Conservation (phyloP, 2,329 filamentous ascomycete genomes). For the Xylaria multiplex region DNA sequence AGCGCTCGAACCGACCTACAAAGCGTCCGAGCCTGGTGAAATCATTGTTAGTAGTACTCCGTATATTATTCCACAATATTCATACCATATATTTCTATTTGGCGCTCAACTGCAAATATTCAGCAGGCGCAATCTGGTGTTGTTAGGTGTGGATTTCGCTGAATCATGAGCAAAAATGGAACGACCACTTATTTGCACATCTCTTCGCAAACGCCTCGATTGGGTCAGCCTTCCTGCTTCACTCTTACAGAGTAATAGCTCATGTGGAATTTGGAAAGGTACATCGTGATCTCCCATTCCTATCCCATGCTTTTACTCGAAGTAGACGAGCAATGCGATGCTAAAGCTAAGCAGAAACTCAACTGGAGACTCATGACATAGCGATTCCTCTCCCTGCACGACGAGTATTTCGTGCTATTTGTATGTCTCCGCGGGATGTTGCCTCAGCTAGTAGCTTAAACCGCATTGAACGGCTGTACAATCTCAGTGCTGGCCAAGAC, state of each 20-base stretch:
- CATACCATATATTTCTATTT: too few relatives aligned
- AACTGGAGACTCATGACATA: slow-evolving; percentile 58
- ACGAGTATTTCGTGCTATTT: slow-evolving; percentile 52
- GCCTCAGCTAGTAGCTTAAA: slow-evolving; percentile 43
- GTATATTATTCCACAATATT: background rate
- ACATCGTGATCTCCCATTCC: slow-evolving; percentile 5
- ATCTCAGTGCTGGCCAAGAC: slow-evolving; percentile 54
- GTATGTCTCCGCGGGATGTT: slow-evolving; percentile 54
- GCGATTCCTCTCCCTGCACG: slow-evolving; percentile 51
- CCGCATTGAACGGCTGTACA: slow-evolving; percentile 55
- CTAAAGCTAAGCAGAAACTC: slow-evolving; percentile 53
- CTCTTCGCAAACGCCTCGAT: slow-evolving; percentile 46
- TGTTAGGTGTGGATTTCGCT: background rate
- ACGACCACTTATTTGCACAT: slow-evolving; percentile 44
- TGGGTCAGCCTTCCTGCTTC: slow-evolving; percentile 44
- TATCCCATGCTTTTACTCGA: background rate
- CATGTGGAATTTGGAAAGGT: slow-evolving; percentile 46
- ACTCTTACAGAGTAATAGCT: slow-evolving; percentile 40
- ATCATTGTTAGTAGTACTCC: too few relatives aligned
- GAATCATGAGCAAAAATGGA: slow-evolving; percentile 37
- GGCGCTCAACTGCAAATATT: background rate
- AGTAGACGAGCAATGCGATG: slow-evolving; percentile 12
- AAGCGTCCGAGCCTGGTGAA: too few relatives aligned
- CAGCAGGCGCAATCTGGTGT: background rate
- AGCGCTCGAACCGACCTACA: background rate